A percentile compares a stretch with the other conserved stretches of the same genome.
Conservation (phyloP, 306 rosid genomes). For the Casuarina cunninghamiana region DNA sequence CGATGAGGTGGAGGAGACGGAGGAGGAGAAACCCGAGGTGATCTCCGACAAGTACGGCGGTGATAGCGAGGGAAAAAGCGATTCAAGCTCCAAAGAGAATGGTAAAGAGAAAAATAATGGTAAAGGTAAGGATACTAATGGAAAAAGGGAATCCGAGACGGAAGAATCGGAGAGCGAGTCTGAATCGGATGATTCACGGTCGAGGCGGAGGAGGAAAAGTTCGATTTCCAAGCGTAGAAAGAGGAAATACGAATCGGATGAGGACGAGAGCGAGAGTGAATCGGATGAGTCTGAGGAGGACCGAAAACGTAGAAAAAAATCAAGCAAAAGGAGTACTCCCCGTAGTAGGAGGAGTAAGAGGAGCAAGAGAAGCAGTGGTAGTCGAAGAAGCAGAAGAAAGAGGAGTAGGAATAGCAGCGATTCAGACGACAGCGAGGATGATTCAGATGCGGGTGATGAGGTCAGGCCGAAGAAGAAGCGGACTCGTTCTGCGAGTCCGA, state of each 20-base stretch:
- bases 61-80: conserved; percentile 22
- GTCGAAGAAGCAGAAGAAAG: conserved; percentile 20
- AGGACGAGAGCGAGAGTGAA: conserved; percentile 35
- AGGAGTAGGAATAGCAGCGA: conserved; percentile 47
- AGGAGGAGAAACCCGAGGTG: conserved; percentile 52
- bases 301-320: conserved; percentile 43
- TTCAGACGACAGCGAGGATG: conserved; percentile 51
- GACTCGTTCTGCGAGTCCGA: conserved; percentile 28
- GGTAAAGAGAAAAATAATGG: conserved; percentile 24
- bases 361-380: conserved; percentile 27
- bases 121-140: conserved; percentile 28
- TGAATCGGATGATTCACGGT: conserved; percentile 41
- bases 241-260: conserved; percentile 23
- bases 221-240: conserved; percentile 37
- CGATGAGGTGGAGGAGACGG: conserved; percentile 55
- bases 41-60: conserved; percentile 36
- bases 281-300: conserved; percentile 51
- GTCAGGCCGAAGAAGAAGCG: conserved; percentile 39
- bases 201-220: conserved; percentile 38
- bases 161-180: conserved; percentile 30
- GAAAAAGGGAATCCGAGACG: conserved; percentile 14
- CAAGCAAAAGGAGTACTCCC: conserved; percentile 22
- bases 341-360: conserved; percentile 35
- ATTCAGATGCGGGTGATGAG: conserved; percentile 35
- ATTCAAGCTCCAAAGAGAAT: conserved; percentile 28